Evolutionary conservation across 2,329 filamentous ascomycete genomes (phyloP).

Genomic region (Pyrenophora graminea): DNA sequence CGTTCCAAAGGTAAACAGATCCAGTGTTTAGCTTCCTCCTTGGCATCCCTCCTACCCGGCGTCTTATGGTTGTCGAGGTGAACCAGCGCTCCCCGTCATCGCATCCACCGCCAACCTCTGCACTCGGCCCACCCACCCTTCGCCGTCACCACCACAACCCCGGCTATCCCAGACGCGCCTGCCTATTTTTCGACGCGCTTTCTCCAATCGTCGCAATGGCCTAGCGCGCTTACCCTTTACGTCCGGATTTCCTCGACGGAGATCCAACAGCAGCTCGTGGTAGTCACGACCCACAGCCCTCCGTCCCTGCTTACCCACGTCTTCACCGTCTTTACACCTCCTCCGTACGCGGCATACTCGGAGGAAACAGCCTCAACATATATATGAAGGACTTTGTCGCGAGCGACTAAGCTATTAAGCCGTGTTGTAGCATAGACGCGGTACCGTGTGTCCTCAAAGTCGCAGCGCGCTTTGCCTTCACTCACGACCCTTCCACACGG

Average conservation of each 20-base stretch:
- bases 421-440: slow-evolving; percentile 10
- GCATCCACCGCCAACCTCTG: slow-evolving; percentile 38
- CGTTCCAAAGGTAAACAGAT: slow-evolving; percentile 27
- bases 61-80: slow-evolving; percentile 23
- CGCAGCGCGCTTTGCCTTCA: slow-evolving; percentile 12
- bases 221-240: slow-evolving; percentile 20
- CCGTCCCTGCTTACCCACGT: slow-evolving; percentile 10
- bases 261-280: slow-evolving; percentile 19
- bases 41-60: slow-evolving; percentile 21
- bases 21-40: slow-evolving; percentile 31
- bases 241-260: slow-evolving; percentile 22
- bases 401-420: neutral
- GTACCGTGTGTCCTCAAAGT: slow-evolving; percentile 7
- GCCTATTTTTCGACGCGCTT: slow-evolving; percentile 20
- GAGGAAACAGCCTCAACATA: neutral
- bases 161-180: slow-evolving; percentile 27
- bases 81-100: slow-evolving; percentile 23
- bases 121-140: slow-evolving; percentile 22
- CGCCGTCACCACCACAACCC: slow-evolving; percentile 24
- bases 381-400: slow-evolving; percentile 6
- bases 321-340: slow-evolving; percentile 1
- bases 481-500: slow-evolving; percentile 15
- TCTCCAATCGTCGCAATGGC: slow-evolving; percentile 26
- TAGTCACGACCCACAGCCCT: slow-evolving; percentile 22
- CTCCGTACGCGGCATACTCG: slow-evolving; percentile 3